Evolutionary conservation across 768 basidiomycete genomes (phyloP).

Genomic region (Kwoniella shandongensis): DNA sequence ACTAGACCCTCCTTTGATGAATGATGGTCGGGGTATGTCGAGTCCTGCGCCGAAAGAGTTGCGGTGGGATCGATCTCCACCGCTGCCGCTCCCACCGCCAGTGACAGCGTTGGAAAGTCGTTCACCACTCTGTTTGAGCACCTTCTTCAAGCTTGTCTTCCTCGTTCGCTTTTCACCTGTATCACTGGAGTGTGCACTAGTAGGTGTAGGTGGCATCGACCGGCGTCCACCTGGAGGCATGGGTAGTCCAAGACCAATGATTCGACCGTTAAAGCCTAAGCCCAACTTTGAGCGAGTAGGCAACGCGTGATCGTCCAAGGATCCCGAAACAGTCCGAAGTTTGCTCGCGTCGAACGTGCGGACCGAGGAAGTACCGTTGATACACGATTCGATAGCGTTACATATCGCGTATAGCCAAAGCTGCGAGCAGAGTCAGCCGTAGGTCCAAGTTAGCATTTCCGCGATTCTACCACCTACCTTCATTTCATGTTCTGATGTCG

Average conservation of each 20-base stretch:
- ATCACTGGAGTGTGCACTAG: background rate
- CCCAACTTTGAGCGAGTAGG: slow-evolving; percentile 29
- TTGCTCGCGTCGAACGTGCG: slow-evolving; percentile 46
- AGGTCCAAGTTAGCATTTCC: background rate
- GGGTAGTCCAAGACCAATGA: slow-evolving; percentile 26
- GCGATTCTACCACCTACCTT: too few relatives aligned
- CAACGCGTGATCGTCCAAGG: slow-evolving; percentile 44
- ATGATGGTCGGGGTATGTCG: slow-evolving; percentile 23
- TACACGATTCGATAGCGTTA: slow-evolving; percentile 52
- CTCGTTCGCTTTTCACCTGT: slow-evolving; percentile 24
- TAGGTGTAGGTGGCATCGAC: slow-evolving; percentile 31
- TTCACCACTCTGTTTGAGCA: slow-evolving; percentile 34
- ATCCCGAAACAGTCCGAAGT: slow-evolving; percentile 39
- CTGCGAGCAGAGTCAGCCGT: slow-evolving; percentile 22
- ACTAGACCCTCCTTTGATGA: slow-evolving; percentile 18
- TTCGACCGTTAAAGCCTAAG: slow-evolving; percentile 18
- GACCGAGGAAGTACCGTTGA: slow-evolving; percentile 51
- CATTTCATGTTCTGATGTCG: slow-evolving; percentile 50
- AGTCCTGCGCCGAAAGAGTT: slow-evolving; percentile 21
- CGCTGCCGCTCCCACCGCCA: background rate
- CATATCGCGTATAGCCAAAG: slow-evolving; percentile 52
- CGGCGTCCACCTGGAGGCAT: slow-evolving; percentile 12
- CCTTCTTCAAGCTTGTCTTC: slow-evolving; percentile 43
- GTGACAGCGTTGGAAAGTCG: slow-evolving; percentile 29
- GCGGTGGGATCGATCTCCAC: slow-evolving; percentile 2